Conservation (phyloP, 2,329 filamentous ascomycete species). For the Diaporthe citriasiana region DNA sequence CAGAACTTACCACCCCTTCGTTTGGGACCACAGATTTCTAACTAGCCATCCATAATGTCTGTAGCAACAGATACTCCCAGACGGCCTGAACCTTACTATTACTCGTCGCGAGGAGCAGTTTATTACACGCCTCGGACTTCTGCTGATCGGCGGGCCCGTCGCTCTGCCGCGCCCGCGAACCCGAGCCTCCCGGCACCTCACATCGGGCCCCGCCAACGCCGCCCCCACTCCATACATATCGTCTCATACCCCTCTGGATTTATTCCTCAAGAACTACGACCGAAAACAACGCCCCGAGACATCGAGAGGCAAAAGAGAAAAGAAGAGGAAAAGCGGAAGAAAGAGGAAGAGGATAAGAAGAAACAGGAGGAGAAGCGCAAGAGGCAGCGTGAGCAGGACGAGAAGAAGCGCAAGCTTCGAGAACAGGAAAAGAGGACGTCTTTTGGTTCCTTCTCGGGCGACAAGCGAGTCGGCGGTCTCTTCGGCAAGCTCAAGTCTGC, state of each 20-base stretch:
- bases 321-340: constrained; percentile 61
- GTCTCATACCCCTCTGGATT: constrained; percentile 61
- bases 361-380: constrained; percentile 43
- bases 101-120: constrained; percentile 43
- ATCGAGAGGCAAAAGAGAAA: constrained; percentile 56
- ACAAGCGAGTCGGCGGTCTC: constrained; percentile 50
- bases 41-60: constrained; percentile 22
- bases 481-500: constrained; percentile 49
- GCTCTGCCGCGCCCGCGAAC: constrained; percentile 38
- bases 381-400: constrained; percentile 50
- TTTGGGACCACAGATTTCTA: constrained; percentile 3
- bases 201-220: constrained; percentile 64
- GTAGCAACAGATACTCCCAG: constrained; percentile 35
- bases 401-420: constrained; percentile 43
- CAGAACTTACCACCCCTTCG: not conserved
- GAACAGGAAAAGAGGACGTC: constrained; percentile 49
- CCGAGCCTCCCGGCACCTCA: constrained; percentile 54
- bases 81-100: constrained; percentile 39
- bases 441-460: constrained; percentile 51
- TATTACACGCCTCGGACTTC: constrained; percentile 43
- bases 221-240: constrained; percentile 70
- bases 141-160: constrained; percentile 45
- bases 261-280: constrained; percentile 56
- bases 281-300: constrained; percentile 50
- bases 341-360: constrained; percentile 48